Evolutionary conservation across 2,329 filamentous ascomycete genomes (phyloP).

Genomic region (Epichloe aotearoae): DNA sequence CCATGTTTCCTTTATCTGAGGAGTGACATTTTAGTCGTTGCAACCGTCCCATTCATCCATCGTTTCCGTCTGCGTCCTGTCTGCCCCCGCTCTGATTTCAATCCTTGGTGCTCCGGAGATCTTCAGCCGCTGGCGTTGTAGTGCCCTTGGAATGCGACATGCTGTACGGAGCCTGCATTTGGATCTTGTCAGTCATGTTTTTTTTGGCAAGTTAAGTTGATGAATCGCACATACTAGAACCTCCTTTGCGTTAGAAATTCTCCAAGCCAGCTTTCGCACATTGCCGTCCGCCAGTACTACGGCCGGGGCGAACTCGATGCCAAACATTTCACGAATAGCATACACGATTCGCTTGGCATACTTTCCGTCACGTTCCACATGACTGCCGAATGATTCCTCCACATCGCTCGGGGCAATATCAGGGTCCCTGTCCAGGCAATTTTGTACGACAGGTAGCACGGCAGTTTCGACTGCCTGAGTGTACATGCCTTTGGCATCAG

Average conservation of each 20-base stretch:
- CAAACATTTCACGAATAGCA: conserved; percentile 92
- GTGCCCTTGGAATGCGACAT: conserved; percentile 53
- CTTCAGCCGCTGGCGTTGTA: conserved; percentile 40
- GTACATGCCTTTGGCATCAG: conserved; percentile 46
- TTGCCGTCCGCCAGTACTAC: conserved; percentile 89
- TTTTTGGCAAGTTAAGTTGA: too few relatives aligned
- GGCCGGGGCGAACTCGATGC: conserved; percentile 84
- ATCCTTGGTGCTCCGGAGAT: conserved; percentile 19
- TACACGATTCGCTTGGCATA: conserved; percentile 86
- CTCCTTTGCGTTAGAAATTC: conserved; percentile 90
- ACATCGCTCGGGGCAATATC: conserved; percentile 73
- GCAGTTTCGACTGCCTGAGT: conserved; percentile 60
- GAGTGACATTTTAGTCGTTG: not conserved
- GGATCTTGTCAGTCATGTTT: not conserved
- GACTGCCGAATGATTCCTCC: conserved; percentile 71
- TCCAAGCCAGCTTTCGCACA: conserved; percentile 81
- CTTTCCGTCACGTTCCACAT: conserved; percentile 78
- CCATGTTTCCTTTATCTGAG: too few relatives aligned
- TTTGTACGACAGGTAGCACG: conserved; percentile 70
- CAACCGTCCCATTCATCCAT: not conserved
- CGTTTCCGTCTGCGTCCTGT: not conserved
- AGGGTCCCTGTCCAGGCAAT: conserved; percentile 85
- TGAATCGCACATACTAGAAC: conserved; percentile 55
- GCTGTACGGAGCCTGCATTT: conserved; percentile 53
- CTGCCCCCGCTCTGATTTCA: not conserved